Conservation (phyloP, 257 asterid genomes). For the Gentiana dahurica region DNA sequence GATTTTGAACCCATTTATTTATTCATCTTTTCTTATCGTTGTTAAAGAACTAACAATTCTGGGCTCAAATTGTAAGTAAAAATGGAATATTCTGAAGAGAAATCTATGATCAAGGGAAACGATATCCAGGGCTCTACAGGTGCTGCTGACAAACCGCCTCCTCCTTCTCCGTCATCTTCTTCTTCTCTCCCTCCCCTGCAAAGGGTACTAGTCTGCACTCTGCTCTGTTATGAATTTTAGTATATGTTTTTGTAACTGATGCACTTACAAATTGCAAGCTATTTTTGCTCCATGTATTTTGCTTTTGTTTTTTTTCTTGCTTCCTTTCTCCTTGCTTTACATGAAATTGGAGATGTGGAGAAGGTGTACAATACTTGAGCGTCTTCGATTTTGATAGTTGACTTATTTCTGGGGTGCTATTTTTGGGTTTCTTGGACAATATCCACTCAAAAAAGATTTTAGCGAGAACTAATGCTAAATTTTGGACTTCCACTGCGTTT, state of each 20-base stretch:
- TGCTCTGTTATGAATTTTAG: not conserved
- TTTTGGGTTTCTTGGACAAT: not conserved
- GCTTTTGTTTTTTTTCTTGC: not conserved
- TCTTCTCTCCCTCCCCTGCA: conserved; percentile 14
- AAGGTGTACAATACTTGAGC: conserved; percentile 5
- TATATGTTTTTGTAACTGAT: not conserved
- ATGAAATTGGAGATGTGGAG: not conserved
- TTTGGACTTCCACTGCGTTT: not conserved
- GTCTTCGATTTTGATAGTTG: not conserved
- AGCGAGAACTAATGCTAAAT: not conserved
- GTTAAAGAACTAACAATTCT: not conserved
- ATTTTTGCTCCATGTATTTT: not conserved
- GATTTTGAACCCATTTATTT: not conserved
- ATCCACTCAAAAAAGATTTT: not conserved
- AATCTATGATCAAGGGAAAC: conserved; percentile 23
- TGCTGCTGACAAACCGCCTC: conserved; percentile 17
- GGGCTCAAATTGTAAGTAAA: not conserved
- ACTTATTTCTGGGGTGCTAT: not conserved
- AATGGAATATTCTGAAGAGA: conserved; percentile 39
- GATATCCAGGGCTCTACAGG: conserved; percentile 18
- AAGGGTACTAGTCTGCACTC: conserved; percentile 18
- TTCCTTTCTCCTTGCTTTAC: not conserved
- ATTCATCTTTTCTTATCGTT: not conserved
- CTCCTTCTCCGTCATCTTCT: conserved; percentile 17
- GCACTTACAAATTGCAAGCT: not conserved